These are phyloP conservation scores for Tylopilus sp. DNA, from an alignment of 768 basidiomycete species.

Conservation along the genomic window DNA sequence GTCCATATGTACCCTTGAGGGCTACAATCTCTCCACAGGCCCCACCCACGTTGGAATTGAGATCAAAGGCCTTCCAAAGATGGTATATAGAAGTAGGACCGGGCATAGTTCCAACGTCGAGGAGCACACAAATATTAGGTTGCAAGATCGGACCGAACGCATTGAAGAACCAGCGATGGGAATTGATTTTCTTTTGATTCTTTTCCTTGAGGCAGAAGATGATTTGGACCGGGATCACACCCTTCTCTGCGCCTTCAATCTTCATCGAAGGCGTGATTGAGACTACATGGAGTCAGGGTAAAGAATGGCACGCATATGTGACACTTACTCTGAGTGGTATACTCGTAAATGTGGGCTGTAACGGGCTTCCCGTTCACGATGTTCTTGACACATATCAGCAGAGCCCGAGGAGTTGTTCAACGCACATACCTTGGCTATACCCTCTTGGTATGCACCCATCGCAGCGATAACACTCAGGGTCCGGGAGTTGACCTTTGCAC, in stretches of 20 bases:
- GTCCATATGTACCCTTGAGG: conserved; percentile 80
- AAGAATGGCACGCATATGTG: neutral
- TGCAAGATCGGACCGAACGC: conserved; percentile 79
- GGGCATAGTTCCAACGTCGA: conserved; percentile 86
- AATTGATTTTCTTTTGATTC: conserved; percentile 96
- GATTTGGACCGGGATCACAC: conserved; percentile 84
- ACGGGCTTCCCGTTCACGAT: conserved; percentile 81
- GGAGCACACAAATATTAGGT: conserved; percentile 88
- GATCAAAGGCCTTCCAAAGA: conserved; percentile 92
- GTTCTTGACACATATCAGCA: conserved; percentile 39
- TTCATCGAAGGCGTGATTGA: conserved; percentile 79
- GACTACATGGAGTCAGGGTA: conserved; percentile 42
- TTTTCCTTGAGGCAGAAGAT: conserved; percentile 92
- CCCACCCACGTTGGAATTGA: conserved; percentile 86
- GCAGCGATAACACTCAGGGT: conserved; percentile 86
- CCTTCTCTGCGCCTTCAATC: conserved; percentile 74
- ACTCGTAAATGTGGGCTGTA: conserved; percentile 88
- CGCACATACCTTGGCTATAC: conserved; percentile 71
- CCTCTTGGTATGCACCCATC: conserved; percentile 95
- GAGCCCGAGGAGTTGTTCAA: neutral
- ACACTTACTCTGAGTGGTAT: conserved; percentile 78
- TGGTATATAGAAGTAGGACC: conserved; percentile 89
- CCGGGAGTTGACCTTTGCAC: conserved; percentile 79
- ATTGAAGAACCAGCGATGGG: conserved; percentile 94
- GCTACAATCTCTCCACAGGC: conserved; percentile 97